A percentile compares a stretch with the other conserved stretches of the same genome.
phyloP scores from a whole-genome alignment of 495 filamentous ascomycete species.

The Recurvomyces mirabilis region DNA sequence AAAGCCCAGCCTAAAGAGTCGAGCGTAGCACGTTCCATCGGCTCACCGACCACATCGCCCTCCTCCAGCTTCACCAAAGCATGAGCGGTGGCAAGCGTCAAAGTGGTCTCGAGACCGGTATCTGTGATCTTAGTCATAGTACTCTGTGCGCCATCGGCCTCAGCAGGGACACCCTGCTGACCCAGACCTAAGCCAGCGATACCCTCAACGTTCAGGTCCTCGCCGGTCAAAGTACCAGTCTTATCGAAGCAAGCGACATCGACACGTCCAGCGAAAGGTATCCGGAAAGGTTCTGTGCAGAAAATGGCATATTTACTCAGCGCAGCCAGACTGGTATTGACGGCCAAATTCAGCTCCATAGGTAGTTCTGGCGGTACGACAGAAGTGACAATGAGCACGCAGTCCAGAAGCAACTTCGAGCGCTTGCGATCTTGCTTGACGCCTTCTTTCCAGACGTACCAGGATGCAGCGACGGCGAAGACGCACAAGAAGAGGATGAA shows the following conservation, averaged over 20 bases:
- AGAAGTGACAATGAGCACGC: constrained; percentile 91
- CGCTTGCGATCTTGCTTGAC: constrained; percentile 86
- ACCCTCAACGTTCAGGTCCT: constrained; percentile 94
- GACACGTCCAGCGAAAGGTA: constrained; percentile 89
- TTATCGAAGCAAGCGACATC: constrained; percentile 99
- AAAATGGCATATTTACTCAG: constrained; percentile 93
- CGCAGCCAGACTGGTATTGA: constrained; percentile 96
- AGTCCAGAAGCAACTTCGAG: constrained; percentile 93
- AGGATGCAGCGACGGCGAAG: constrained; percentile 95
- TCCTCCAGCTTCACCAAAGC: constrained; percentile 93
- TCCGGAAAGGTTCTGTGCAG: constrained; percentile 98
- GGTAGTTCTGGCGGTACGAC: constrained; percentile 95
- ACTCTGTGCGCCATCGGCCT: constrained; percentile 68
- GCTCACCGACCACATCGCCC: constrained; percentile 92
- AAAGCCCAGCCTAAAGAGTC: constrained; percentile 81
- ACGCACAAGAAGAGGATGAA: constrained; percentile 96
- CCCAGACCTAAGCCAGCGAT: constrained; percentile 79
- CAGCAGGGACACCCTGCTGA: constrained; percentile 52
- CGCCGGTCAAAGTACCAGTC: constrained; percentile 91
- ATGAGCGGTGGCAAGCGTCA: constrained; percentile 91
- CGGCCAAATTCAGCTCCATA: constrained; percentile 94
- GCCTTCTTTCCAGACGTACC: constrained; percentile 99
- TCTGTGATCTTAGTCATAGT: constrained; percentile 54
- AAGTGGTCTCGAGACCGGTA: constrained; percentile 67
- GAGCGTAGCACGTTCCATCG: constrained; percentile 97